Percentiles rank a stretch among this genome's conserved stretches.
Conservation (phyloP, 352 stramenopile species). For the Globisporangium yorkense region DNA sequence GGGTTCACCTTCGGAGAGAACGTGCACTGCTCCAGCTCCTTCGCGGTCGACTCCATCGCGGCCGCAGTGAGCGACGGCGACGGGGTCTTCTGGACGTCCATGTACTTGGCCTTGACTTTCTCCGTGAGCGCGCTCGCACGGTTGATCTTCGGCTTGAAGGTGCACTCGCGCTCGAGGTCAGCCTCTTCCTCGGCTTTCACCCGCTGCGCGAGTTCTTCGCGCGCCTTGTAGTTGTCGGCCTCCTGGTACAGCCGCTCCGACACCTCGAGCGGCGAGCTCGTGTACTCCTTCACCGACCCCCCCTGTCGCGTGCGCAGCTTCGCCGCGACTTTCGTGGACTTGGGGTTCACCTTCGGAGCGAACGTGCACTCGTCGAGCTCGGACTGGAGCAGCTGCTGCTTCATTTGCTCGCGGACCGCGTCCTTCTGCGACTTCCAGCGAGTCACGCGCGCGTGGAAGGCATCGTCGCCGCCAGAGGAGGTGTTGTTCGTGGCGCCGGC, state of each 20-base stretch:
- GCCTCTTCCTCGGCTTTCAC: constrained; percentile 69
- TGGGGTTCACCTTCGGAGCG: constrained; percentile 63
- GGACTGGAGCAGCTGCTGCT: constrained; percentile 66
- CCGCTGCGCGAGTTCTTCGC: constrained; percentile 55
- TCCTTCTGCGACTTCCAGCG: constrained; percentile 80
- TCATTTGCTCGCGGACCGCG: constrained; percentile 67
- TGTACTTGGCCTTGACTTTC: constrained; percentile 78
- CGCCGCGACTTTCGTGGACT: constrained; percentile 62
- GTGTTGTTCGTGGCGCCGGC: constrained; percentile 15
- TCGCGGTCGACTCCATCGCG: constrained; percentile 47
- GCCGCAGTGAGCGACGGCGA: constrained; percentile 41
- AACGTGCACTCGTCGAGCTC: constrained; percentile 81
- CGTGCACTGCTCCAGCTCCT: constrained; percentile 70
- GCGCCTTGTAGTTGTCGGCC: constrained; percentile 65
- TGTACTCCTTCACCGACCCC: constrained; percentile 9
- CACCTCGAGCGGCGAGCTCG: constrained; percentile 28
- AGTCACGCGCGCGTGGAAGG: constrained; percentile 69
- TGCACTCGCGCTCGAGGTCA: constrained; percentile 66
- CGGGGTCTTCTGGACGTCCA: constrained; percentile 29
- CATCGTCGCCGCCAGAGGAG: constrained; percentile 21
- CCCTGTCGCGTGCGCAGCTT: constrained; percentile 45
- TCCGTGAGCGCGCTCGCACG: constrained; percentile 26
- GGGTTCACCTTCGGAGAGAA: constrained; percentile 76
- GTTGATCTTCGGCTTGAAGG: constrained; percentile 68
- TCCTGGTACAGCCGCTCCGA: constrained; percentile 76